Evolutionary conservation across 2,329 filamentous ascomycete genomes (phyloP).

Genomic region (Colletotrichum costaricense): DNA sequence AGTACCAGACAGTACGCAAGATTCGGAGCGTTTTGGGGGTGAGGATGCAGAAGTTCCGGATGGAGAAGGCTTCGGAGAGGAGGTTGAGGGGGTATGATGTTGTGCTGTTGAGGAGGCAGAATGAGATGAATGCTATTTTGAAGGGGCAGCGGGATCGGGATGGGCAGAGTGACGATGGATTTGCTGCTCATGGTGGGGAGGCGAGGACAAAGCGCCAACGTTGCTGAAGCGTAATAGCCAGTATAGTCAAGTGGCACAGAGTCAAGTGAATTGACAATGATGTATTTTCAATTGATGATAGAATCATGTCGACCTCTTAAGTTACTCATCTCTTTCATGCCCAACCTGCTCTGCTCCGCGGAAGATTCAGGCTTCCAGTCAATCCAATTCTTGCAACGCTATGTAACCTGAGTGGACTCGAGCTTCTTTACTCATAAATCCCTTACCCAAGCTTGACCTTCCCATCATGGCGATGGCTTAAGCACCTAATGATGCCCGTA

Average conservation of each 20-base stretch:
- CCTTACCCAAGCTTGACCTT: neutral
- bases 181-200: neutral
- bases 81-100: neutral
- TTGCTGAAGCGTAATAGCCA: neutral
- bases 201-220: neutral
- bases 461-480: neutral
- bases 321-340: too few relatives aligned
- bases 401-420: too few relatives aligned
- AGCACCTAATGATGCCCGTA: too few relatives aligned
- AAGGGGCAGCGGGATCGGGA: neutral
- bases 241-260: neutral
- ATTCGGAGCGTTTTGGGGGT: neutral
- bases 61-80: neutral
- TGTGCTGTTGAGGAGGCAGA: slow-evolving; percentile 4
- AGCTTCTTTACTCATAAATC: neutral
- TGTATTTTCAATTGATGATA: too few relatives aligned
- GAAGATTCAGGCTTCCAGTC: too few relatives aligned
- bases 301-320: neutral
- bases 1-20: slow-evolving; percentile 7
- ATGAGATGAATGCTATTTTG: neutral
- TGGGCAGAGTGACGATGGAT: neutral
- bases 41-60: neutral
- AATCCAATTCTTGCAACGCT: too few relatives aligned
- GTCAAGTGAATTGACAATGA: too few relatives aligned
- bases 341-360: too few relatives aligned